These are phyloP conservation scores for Aethionema arabicum DNA, from an alignment of 345 rosid genomes.

Conservation along the genomic window DNA sequence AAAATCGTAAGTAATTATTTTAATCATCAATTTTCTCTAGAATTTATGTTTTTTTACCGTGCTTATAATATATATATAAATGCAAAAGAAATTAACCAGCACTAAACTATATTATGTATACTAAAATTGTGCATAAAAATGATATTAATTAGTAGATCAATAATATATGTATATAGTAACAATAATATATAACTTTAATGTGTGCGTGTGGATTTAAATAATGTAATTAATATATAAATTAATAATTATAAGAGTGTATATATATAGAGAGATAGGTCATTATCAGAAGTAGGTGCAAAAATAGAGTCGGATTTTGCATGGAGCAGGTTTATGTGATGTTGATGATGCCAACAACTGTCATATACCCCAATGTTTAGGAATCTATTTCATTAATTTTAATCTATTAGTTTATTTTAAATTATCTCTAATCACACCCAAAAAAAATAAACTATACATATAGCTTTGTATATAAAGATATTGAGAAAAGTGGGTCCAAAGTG, in stretches of 20 bases:
- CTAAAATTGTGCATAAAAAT: not conserved
- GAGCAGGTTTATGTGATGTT: constrained; percentile 42
- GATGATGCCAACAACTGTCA: constrained; percentile 53
- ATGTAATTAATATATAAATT: not conserved
- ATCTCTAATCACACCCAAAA: constrained; percentile 1
- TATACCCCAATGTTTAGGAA: constrained; percentile 50
- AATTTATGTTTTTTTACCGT: too few relatives aligned
- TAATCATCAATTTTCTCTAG: too few relatives aligned
- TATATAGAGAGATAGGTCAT: constrained; percentile 38
- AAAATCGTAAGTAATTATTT: too few relatives aligned
- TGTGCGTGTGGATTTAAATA: constrained; percentile 21
- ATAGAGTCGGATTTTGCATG: constrained; percentile 46
- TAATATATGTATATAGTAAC: constrained; percentile 1
- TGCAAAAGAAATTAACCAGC: too few relatives aligned
- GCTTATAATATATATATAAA: too few relatives aligned
- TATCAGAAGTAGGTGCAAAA: constrained; percentile 40
- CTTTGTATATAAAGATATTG: not conserved
- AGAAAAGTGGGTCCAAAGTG: constrained; percentile 3
- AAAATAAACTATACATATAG: not conserved
- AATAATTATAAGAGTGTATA: not conserved
- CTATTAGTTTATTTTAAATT: not conserved
- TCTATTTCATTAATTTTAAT: constrained; percentile 14
- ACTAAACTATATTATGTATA: not conserved
- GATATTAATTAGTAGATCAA: not conserved
- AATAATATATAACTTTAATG: not conserved